phyloP scores from a whole-genome alignment of 2,329 filamentous ascomycete genomes.

The Blumeria graminis region DNA sequence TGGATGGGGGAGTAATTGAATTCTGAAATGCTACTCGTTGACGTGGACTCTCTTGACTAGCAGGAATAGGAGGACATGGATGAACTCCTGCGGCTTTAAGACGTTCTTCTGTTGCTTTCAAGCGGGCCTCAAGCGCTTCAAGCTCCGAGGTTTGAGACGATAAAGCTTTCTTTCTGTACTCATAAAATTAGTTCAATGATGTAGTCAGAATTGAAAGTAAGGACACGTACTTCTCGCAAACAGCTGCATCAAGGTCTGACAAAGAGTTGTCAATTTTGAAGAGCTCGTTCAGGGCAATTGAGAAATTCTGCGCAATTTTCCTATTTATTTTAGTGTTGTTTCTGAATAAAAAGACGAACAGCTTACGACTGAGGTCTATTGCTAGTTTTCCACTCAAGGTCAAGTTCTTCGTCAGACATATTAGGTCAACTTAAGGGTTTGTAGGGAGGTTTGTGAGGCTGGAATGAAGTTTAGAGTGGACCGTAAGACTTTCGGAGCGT shows the following conservation, averaged over 20 bases:
- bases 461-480: no score
- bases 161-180: conserved; percentile 41
- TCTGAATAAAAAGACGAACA: background rate
- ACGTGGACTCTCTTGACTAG: conserved; percentile 7
- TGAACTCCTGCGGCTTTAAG: conserved; percentile 23
- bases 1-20: no score
- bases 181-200: conserved; percentile 21
- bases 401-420: conserved; percentile 40
- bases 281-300: conserved; percentile 61
- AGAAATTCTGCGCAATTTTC: conserved; percentile 72
- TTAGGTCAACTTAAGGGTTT: background rate
- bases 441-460: no score
- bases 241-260: conserved; percentile 46
- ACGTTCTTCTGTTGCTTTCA: conserved; percentile 66
- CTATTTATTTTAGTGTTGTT: conserved; percentile 22
- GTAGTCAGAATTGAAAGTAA: background rate
- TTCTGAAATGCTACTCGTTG: conserved; percentile 2
- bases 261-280: conserved; percentile 69
- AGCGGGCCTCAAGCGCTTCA: conserved; percentile 58
- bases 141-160: conserved; percentile 54
- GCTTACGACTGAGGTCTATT: conserved; percentile 63
- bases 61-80: background rate
- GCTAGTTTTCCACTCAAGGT: conserved; percentile 60
- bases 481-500: no score
- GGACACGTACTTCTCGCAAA: conserved; percentile 47